Evolutionary conservation across 441 rosid species (phyloP), one percentile per base, ranked within the genome.

Genomic region (Pelargonium citronellum): DNA sequence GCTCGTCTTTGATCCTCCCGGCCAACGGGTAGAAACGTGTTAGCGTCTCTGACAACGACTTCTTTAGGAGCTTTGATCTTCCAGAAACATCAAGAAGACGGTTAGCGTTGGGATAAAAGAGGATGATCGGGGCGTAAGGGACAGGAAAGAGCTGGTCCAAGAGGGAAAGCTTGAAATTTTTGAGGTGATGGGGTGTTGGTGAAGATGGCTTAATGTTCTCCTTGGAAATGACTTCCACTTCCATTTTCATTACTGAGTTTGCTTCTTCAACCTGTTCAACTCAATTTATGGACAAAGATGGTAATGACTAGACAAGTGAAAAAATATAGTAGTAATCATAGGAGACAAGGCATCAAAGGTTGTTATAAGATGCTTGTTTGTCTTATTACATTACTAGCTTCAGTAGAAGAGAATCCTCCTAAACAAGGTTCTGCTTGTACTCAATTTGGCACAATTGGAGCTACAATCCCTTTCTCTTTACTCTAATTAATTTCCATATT

Each of bases 21-120:
- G 88, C 84, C 13, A 86, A 74, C 3, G 84, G 88, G 77, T 83
- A 86, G 57, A 82, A 85, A 0, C 17, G 58, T 30, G 84, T 75
- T 55, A 87, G 67, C 37, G 87, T 78, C 34, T 77, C 53, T 8
- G 87, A 82, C 24, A 83, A 74, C 27, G 86, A 83, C 37, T 71
- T 70, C 34, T 13, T 15, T 34, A 17, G 3, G 27, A 24, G 27
- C 27, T 24, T 24, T 24, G 27, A 24, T 24, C 27, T 24, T 24
- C 27, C 27, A 0, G 27, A 24, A 24, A 24, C 27, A 24, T 24
- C 27, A 24, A 2, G 27, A 24, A 24, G 27, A 24, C 27, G 27
- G 27, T 24, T 24, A 24, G 27, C 2, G 27, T 24, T 24, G 27
- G 27, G 27, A 24, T 24, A 47, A 3, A 47, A 2, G 53, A 47